A percentile compares a stretch with the other conserved stretches of the same genome.
These are phyloP conservation scores for Schizosaccharomyces lindneri DNA, from an alignment of 805 yeast genomes.

Conservation along the genomic window DNA sequence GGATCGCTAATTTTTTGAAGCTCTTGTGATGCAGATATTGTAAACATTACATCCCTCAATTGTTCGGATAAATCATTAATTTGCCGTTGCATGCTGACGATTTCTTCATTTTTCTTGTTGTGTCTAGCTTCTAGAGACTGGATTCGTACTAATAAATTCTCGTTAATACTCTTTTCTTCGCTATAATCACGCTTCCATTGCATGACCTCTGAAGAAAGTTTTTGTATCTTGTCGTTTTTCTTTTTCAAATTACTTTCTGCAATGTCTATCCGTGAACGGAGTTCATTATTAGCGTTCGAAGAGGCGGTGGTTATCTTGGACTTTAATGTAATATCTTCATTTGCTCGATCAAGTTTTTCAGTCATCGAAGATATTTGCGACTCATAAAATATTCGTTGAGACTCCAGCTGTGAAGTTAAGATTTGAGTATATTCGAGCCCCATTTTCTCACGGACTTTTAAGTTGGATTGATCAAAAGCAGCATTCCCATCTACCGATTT, in stretches of 20 bases:
- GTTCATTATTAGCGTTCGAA: constrained; percentile 1
- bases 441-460: constrained; percentile 27
- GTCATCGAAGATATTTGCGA: constrained; percentile 18
- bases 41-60: constrained; percentile 8
- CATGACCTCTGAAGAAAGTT: constrained; percentile 7
- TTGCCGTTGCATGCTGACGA: constrained; percentile 31
- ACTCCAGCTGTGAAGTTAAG: constrained; percentile 54
- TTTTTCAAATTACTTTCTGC: constrained; percentile 4
- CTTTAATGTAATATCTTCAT: constrained; percentile 9
- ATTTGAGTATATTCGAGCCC: constrained; percentile 63
- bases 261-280: not conserved
- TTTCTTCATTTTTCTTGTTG: constrained; percentile 93
- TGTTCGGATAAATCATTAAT: constrained; percentile 15
- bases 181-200: constrained; percentile 16
- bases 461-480: constrained; percentile 4
- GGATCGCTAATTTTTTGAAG: constrained; percentile 10
- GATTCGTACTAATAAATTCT: constrained; percentile 19
- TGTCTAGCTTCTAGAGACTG: constrained; percentile 14
- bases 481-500: constrained; percentile 2
- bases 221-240: constrained; percentile 5
- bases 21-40: constrained; percentile 4
- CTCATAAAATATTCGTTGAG: constrained; percentile 68
- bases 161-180: constrained; percentile 25
- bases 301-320: constrained; percentile 7
- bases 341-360: constrained; percentile 9